Evolutionary conservation across 2,329 filamentous ascomycete genomes (phyloP), one percentile per base, ranked within the genome.

Genomic region (Ceratocystiopsis brevicomis): DNA sequence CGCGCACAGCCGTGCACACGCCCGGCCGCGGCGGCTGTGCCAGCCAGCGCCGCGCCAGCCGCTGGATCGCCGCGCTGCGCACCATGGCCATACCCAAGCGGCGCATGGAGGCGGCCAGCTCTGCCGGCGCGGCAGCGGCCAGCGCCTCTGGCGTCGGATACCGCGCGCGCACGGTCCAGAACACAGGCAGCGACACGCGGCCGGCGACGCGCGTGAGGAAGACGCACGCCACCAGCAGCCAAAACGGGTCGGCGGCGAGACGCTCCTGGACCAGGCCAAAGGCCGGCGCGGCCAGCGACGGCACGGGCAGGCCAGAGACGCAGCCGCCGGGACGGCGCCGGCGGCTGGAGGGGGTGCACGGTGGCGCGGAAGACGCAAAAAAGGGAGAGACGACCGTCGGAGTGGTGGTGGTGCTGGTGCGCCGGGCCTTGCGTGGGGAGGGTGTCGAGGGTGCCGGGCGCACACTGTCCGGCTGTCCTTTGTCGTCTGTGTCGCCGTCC

Each of bases 241-340:
- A 78, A 57, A 92, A 94, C 0, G 86, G 81, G 45, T 85, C 70
- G 41, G 71, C 59, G 2, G 76, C 75, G 15, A 93, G 71, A 49
- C 78, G 71, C 56, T 94, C 87, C 56, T 95, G 87, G 35, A 94
- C 75, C 2, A 95, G 68, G 0, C 86, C 86, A 54, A 93, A 94
- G 6, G 54, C 58, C 0, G 66, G 55, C 0, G 71, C 65, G 9
- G 69, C 66, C 33, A 86, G 71, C 0, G 76, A 70, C 0, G 84
- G 81, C 49, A 88, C 83, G 3, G 72, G 71, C 13, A 78, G 63
- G 19, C 63, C 62, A 0, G 74, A 72, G 10, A 77, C 55, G 2
- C 59, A 65, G n/a, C 66, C 65, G 10, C 11, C 62, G 58, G 2
- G 61, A 58, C 30, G 37, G 21, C 8, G 37, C 1, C 21, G 38